Base-by-base conservation (phyloP, 192 early-diverging fungal genomes). In the Backusella westeae region DNA sequence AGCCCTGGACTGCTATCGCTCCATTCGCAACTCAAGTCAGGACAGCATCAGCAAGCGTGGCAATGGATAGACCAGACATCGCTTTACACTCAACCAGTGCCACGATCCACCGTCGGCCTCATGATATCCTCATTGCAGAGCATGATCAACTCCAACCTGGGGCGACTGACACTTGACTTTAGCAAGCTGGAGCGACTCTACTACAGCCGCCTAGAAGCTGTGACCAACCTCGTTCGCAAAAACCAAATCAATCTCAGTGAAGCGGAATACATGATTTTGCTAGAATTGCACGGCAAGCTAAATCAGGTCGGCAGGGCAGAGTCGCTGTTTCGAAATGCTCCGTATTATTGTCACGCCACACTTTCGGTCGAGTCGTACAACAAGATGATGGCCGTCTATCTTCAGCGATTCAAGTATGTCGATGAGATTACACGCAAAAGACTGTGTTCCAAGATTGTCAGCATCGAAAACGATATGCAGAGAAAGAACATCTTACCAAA, bases 241-340 rank as follows among this genome's bases (percentile, higher is more conserved):
- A 63, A 63, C 10, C 39, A 71, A 34, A 23, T 29, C 1, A 17
- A 7, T 14, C 29, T 32, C 7, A 32, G 29, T 8, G 35, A 49
- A 15, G 4, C 17, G 2, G 77, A 78, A 63, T 39, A 69, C 6
- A 35, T 29, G 9, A 41, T 35, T 49, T 34, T 78, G 6, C 23
- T 78, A 15, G 71, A 78, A 15, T 21, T 69, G 8, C 73, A 73
- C 23, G 77, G 77, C 0, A 34, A 32, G 7, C 44, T 78, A 0
- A 36, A 70, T 59, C 67, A 34, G 19, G 3, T 73, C 8, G 32
- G 68, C 15, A 23, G 66, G 26, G 72, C 44, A 52, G 77, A 78
- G 36, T 35, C 72, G 21, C 67, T 78, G 8, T 73, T 74, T 36
- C 52, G 77, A 19, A 68, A 74, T 49, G 34, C 42, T 4, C n/a